Conservation (phyloP, 169 alveolate genomes). For the Cryptosporidium parvum region DNA sequence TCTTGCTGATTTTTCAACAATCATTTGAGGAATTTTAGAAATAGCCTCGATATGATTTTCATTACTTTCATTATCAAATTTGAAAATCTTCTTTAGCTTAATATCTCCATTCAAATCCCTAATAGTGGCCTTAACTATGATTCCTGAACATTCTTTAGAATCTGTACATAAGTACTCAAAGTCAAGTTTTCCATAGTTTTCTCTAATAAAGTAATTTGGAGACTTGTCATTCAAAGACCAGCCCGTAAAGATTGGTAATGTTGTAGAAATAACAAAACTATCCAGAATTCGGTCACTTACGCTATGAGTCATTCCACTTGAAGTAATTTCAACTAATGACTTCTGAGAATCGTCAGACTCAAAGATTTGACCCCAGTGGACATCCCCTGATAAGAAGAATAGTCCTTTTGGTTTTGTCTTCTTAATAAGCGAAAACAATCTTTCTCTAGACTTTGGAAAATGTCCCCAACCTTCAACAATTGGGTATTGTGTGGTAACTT, state of each 20-base stretch:
- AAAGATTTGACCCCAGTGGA: constrained; percentile 82
- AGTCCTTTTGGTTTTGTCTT: constrained; percentile 85
- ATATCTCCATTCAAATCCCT: constrained; percentile 32
- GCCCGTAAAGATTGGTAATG: constrained; percentile 57
- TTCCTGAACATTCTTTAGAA: neutral
- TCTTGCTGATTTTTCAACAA: constrained; percentile 4
- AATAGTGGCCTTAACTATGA: constrained; percentile 10
- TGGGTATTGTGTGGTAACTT: constrained; percentile 81
- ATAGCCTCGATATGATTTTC: constrained; percentile 29
- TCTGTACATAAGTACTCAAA: constrained; percentile 41
- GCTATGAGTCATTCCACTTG: constrained; percentile 81
- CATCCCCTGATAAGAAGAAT: constrained; percentile 88
- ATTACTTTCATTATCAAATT: constrained; percentile 4
- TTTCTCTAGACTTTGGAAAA: constrained; percentile 82
- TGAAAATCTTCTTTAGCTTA: neutral
- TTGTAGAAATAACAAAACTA: constrained; percentile 9
- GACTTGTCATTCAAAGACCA: constrained; percentile 30
- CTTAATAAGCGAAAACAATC: constrained; percentile 79
- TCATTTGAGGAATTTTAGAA: constrained; percentile 22
- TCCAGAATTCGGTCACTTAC: constrained; percentile 34
- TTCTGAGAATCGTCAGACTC: constrained; percentile 50
- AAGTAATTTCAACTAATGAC: constrained; percentile 72
- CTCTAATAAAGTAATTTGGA: constrained; percentile 28
- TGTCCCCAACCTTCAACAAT: constrained; percentile 87
- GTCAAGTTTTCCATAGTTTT: constrained; percentile 78